Base-by-base conservation (phyloP, 345 rosid species). In the Salix caprea region DNA sequence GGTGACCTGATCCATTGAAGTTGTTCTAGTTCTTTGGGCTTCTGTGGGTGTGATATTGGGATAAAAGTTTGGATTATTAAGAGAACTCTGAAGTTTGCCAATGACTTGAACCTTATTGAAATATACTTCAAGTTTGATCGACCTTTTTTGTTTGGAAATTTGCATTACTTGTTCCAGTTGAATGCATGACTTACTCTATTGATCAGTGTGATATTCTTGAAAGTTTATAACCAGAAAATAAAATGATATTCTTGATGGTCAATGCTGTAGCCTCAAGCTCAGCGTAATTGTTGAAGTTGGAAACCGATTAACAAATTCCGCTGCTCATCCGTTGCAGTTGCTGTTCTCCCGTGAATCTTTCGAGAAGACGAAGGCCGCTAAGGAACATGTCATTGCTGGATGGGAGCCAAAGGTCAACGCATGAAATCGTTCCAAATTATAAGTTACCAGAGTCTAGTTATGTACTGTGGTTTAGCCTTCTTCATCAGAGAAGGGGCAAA, bases 321-420 rank as follows among this genome's bases (percentile, higher is more conserved):
- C 1, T 65, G 21, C 62, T 71, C 42, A 23, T 44, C 36, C 39
- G 54, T 65, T 77, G 84, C 86, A 90, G 94, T 16, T 61, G 70
- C 3, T 88, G 58, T 93, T 91, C 83, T 71, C 90, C 36, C 85
- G 83, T 4, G 95, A 88, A 66, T 89, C 95, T 6, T 96, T 93
- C 30, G 79, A 75, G 84, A 92, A 93, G 82, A 96, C 99, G 10
- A 91, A 84, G 79, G 76, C 90, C 2, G 83, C 79, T 10, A 79
- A 86, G 69, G 87, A 92, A 82, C 52, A 89, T 65, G 88, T 96
- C 79, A 78, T 96, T 69, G 86, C 97, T 0, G 98, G 99, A 24
- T 93, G 99, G 99, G 93, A 70, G 32, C 85, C 89, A 0, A 92
- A 96, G 90, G 91, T 96, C 67, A 84, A 93, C 85, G 87, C 91